These are phyloP conservation scores for Hippophae tibetana DNA, from an alignment of 306 rosid genomes.

Conservation along the genomic window DNA sequence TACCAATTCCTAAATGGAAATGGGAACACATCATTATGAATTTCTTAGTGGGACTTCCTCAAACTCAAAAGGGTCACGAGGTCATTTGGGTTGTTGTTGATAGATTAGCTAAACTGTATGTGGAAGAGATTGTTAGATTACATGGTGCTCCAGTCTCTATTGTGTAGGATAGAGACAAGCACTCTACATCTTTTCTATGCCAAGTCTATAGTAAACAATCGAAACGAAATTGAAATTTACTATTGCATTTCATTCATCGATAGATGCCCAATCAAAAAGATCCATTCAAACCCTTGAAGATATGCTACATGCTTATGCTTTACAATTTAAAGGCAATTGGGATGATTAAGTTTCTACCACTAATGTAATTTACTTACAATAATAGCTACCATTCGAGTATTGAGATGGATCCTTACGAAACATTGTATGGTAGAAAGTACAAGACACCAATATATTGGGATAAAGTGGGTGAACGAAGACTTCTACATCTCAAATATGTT, in stretches of 20 bases:
- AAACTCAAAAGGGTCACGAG: no score
- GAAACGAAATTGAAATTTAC: neutral
- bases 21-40: neutral
- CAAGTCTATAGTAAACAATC: neutral
- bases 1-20: neutral
- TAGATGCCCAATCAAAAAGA: neutral
- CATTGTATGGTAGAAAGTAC: neutral
- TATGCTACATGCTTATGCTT: neutral
- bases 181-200: neutral
- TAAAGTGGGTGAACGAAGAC: neutral
- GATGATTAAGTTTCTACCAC: neutral
- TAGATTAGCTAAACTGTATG: neutral
- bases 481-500: neutral
- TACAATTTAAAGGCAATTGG: neutral
- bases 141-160: neutral
- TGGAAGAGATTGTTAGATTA: neutral
- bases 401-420: neutral
- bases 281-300: neutral
- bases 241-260: neutral
- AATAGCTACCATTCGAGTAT: neutral
- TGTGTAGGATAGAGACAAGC: neutral
- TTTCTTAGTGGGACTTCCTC: no score
- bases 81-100: neutral
- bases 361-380: neutral
- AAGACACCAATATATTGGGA: neutral